Conservation (phyloP, 1,284 basidiomycete species). For the Wallemia ichthyophaga region DNA sequence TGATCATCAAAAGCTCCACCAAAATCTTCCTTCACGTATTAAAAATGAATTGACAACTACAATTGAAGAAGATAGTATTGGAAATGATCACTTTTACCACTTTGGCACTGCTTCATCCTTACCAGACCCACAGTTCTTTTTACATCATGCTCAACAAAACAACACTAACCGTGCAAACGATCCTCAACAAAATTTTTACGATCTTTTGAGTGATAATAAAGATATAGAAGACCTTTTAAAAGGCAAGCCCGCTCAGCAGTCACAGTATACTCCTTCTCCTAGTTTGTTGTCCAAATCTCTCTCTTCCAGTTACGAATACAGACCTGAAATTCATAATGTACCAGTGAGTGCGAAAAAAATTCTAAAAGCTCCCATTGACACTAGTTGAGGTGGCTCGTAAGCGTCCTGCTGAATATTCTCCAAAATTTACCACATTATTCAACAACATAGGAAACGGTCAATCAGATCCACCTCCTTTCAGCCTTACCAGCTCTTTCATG, state of each 20-base stretch:
- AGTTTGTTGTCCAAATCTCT: not conserved
- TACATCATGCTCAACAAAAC: not conserved
- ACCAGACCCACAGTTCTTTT: not conserved
- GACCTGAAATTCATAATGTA: not conserved
- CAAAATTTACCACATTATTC: not conserved
- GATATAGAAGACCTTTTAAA: not conserved
- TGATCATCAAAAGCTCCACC: not conserved
- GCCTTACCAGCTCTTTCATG: not conserved
- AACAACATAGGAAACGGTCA: not conserved
- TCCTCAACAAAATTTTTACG: not conserved
- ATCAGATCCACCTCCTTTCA: not conserved
- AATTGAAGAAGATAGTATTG: not conserved
- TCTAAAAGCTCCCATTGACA: not conserved
- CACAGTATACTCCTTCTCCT: not conserved
- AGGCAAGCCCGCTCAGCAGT: not conserved
- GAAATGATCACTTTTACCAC: not conserved
- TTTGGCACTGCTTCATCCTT: not conserved
- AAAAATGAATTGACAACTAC: not conserved
- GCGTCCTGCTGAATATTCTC: conserved; percentile 1
- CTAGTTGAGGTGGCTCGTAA: not conserved
- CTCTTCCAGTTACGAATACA: not conserved
- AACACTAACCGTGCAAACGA: not conserved
- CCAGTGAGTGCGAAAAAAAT: not conserved
- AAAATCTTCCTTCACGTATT: not conserved
- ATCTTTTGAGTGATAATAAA: not conserved